Base-by-base conservation (phyloP, 345 rosid species). In the Pugionium cornutum region DNA sequence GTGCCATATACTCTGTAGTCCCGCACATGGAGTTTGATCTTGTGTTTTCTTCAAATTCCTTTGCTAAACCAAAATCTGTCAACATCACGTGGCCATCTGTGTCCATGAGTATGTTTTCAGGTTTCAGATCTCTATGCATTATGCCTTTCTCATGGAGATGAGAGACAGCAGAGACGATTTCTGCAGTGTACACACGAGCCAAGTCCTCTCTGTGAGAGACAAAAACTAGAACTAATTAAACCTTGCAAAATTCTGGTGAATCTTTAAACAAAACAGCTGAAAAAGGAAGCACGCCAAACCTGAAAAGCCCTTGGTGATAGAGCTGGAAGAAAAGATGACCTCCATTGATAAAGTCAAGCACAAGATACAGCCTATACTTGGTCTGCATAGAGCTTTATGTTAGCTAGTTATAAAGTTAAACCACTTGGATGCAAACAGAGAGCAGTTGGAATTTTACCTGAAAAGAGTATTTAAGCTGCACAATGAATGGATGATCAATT, bases 311-410 rank as follows among this genome's bases (percentile, higher is more conserved):
- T 64, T 89, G 98, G 68, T 85, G 81, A 75, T 88, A 85, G 53
- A 92, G 96, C 86, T 92, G 98, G 77, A 92, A 92, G 75, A 92
- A 92, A 1, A 92, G 90, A 79, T 92, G 98, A 4, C 97, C 98
- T 9, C 98, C 98, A 41, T 92, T 92, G 40, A 92, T 82, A 78
- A 92, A 92, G 78, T 92, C 98, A 18, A 92, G 71, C 76, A 92
- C 89, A 9, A 89, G 97, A 69, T 88, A 89, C 2, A 92, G 72
- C 67, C 97, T 79, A 41, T 92, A 92, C 66, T 92, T 89, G 25
- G 96, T 89, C 98, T 92, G 96, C 81, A 70, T 9, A 31, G 11
- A 63, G 2, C 29, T 50, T 0, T 33, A 30, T 25, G 65, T 49
- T 40, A 42, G n/a, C 25, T 5, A 53, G 2, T 34, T n/a, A 11